These are phyloP conservation scores for Amanita exitialis DNA, from an alignment of 768 basidiomycete genomes.

Conservation along the genomic window DNA sequence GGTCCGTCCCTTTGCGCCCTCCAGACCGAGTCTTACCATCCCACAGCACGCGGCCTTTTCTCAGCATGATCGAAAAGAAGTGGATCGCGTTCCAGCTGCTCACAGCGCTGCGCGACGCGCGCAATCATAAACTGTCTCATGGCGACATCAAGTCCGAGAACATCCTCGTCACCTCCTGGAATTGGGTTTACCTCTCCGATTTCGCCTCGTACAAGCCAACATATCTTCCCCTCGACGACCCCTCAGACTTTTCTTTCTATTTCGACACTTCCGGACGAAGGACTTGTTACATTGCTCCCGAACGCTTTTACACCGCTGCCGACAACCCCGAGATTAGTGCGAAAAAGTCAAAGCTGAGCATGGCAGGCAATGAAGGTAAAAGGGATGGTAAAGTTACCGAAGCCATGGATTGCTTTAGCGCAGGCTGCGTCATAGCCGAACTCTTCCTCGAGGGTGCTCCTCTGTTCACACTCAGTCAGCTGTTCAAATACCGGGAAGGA, in stretches of 20 bases:
- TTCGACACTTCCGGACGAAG: constrained; percentile 92
- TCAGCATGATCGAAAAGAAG: constrained; percentile 87
- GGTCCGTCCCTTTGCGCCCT: constrained; percentile 36
- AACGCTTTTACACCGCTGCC: constrained; percentile 80
- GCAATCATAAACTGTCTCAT: constrained; percentile 83
- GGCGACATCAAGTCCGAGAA: constrained; percentile 90
- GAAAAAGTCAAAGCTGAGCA: constrained; percentile 46
- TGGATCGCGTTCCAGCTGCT: constrained; percentile 96
- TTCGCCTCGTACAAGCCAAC: constrained; percentile 96
- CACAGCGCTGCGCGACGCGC: constrained; percentile 72
- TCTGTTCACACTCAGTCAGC: constrained; percentile 86
- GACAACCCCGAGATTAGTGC: constrained; percentile 61
- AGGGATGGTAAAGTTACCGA: constrained; percentile 82
- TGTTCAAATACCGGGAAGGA: constrained; percentile 90
- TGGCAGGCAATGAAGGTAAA: constrained; percentile 50
- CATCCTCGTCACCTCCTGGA: constrained; percentile 92
- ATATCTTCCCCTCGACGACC: constrained; percentile 90
- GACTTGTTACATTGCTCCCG: constrained; percentile 94
- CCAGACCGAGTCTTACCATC: not conserved
- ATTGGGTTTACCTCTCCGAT: constrained; percentile 92
- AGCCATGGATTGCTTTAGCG: constrained; percentile 95
- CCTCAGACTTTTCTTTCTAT: constrained; percentile 95
- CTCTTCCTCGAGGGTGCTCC: constrained; percentile 92
- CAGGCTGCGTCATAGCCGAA: constrained; percentile 92
- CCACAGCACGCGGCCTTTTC: constrained; percentile 86